A percentile compares a stretch with the other conserved stretches of the same genome.
Conservation (phyloP, 768 basidiomycete genomes). For the Lactarius quietus region DNA sequence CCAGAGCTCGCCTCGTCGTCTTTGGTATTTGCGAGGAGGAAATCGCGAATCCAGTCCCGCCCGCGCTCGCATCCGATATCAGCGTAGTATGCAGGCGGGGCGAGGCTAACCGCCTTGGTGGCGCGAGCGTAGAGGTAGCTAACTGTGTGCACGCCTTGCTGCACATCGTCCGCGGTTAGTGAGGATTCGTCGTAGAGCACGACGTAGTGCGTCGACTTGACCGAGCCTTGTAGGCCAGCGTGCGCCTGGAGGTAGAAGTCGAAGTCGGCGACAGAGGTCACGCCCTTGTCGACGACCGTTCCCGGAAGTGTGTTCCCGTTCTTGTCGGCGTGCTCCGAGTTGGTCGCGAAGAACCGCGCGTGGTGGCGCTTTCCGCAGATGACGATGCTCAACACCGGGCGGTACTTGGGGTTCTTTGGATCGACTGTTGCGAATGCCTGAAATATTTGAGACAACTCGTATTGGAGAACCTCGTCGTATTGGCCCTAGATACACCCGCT, state of each 20-base stretch:
- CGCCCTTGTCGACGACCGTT: slow-evolving; percentile 75
- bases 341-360: slow-evolving; percentile 57
- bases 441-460: slow-evolving; percentile 61
- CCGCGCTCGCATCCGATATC: slow-evolving; percentile 82
- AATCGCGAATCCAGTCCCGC: slow-evolving; percentile 69
- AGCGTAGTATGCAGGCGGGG: slow-evolving; percentile 78
- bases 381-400: slow-evolving; percentile 63
- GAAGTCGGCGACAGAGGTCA: slow-evolving; percentile 47
- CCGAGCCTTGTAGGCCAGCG: slow-evolving; percentile 68
- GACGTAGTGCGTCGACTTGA: slow-evolving; percentile 73
- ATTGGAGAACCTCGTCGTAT: slow-evolving; percentile 54
- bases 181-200: slow-evolving; percentile 75
- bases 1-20: slow-evolving; percentile 25
- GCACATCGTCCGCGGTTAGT: slow-evolving; percentile 66
- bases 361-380: slow-evolving; percentile 78
- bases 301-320: slow-evolving; percentile 80
- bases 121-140: slow-evolving; percentile 80
- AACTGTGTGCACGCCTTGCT: slow-evolving; percentile 63
- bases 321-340: slow-evolving; percentile 46
- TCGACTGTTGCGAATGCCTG: slow-evolving; percentile 55
- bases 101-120: slow-evolving; percentile 77
- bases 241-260: slow-evolving; percentile 54
- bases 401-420: slow-evolving; percentile 47
- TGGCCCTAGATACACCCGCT: slow-evolving; percentile 50
- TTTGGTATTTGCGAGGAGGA: slow-evolving; percentile 46